These are phyloP conservation scores for Aspergillus fumigatiaffinis DNA, from an alignment of 2,329 filamentous ascomycete genomes.

Conservation along the genomic window DNA sequence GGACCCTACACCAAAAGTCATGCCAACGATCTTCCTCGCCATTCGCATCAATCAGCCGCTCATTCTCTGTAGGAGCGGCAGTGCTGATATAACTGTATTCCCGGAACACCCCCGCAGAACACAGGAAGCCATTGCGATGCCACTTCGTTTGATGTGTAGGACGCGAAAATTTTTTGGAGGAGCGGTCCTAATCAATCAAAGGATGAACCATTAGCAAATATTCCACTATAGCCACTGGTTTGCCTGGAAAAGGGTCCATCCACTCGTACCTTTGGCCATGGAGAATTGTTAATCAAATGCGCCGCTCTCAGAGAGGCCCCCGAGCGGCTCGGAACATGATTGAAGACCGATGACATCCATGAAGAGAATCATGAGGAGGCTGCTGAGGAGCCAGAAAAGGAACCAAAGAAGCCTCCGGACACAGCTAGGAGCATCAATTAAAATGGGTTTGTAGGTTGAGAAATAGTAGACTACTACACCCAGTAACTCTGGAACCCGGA, in stretches of 20 bases:
- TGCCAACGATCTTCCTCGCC: constrained; percentile 6
- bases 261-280: constrained; percentile 23
- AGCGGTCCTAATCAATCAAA: constrained; percentile 4
- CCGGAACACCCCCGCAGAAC: not conserved
- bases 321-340: constrained; percentile 36
- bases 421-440: not conserved
- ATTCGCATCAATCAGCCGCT: not conserved
- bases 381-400: constrained; percentile 10
- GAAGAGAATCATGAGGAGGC: constrained; percentile 28
- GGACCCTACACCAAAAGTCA: constrained; percentile 12
- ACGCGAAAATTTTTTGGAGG: constrained; percentile 3
- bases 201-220: not conserved
- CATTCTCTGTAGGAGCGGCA: not conserved
- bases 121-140: constrained; percentile 3
- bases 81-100: not conserved
- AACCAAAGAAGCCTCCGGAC: not conserved
- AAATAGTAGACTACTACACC: not conserved
- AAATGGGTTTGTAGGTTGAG: constrained; percentile 4
- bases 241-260: not conserved
- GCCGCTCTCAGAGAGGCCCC: constrained; percentile 34
- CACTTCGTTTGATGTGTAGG: constrained; percentile 4
- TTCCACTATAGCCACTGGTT: not conserved
- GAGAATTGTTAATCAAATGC: constrained; percentile 23
- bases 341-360: constrained; percentile 43
- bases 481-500: constrained; percentile 4